phyloP scores from a whole-genome alignment of 148 eudicot species.

The Silene uniflora region DNA sequence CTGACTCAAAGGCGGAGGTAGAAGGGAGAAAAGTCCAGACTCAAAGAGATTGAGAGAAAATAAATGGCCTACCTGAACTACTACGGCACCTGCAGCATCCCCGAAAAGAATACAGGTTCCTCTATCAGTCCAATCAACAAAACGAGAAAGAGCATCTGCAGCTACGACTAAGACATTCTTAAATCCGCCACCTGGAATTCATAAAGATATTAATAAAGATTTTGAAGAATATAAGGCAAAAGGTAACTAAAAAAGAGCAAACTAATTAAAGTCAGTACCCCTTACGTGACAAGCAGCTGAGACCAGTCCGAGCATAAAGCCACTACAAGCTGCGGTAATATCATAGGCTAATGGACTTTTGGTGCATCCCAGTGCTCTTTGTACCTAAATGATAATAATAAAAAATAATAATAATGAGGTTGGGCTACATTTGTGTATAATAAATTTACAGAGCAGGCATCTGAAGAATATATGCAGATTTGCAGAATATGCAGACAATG shows the following conservation, averaged over 20 bases:
- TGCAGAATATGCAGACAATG: not conserved
- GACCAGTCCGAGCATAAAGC: conserved; percentile 76
- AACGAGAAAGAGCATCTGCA: conserved; percentile 91
- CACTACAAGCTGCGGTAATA: conserved; percentile 97
- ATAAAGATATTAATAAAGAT: not conserved
- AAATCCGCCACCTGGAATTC: conserved; percentile 68
- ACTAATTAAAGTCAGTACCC: conserved; percentile 49
- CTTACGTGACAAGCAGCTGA: conserved; percentile 86
- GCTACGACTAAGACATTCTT: conserved; percentile 86
- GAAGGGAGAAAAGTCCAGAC: too few relatives aligned
- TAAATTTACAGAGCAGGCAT: not conserved
- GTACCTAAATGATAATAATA: conserved; percentile 43
- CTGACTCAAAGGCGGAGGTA: too few relatives aligned
- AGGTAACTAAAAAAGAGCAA: conserved; percentile 17
- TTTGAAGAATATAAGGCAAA: not conserved
- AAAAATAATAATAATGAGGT: not conserved
- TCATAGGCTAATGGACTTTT: conserved; percentile 77
- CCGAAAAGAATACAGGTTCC: conserved; percentile 96
- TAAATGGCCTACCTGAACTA: conserved; percentile 57
- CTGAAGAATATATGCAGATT: not conserved
- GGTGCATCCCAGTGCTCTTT: conserved; percentile 78
- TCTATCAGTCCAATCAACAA: conserved; percentile 94
- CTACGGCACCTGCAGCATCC: conserved; percentile 97
- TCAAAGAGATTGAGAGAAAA: not conserved
- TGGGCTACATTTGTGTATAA: not conserved